Conservation (phyloP, 768 basidiomycete genomes). For the Cyclocybe cylindracea region DNA sequence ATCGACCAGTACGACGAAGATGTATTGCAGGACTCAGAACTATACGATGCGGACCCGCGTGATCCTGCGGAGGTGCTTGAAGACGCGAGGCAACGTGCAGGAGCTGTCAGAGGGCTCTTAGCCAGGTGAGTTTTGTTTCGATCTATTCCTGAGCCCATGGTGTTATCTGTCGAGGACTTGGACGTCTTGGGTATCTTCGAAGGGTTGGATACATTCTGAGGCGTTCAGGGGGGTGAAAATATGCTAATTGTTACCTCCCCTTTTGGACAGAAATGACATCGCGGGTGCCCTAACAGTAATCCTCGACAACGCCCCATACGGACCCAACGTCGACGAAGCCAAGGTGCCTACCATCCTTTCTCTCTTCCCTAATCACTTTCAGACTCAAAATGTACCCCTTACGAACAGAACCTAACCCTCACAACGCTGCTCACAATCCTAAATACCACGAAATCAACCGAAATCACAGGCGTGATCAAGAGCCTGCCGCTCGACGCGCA, state of each 20-base stretch:
- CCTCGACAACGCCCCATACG: conserved; percentile 86
- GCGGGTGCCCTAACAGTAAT: conserved; percentile 68
- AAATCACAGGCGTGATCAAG: conserved; percentile 78
- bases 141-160: too few species aligned
- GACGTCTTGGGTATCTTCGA: not conserved
- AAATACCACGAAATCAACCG: conserved; percentile 90
- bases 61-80: conserved; percentile 70
- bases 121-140: conserved; percentile 57
- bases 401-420: conserved; percentile 68
- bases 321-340: conserved; percentile 83
- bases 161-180: not conserved
- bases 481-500: conserved; percentile 71
- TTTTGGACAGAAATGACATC: conserved; percentile 67
- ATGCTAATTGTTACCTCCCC: too few species aligned
- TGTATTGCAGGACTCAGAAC: conserved; percentile 77
- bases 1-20: conserved; percentile 95
- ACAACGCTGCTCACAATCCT: conserved; percentile 84
- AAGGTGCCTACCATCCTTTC: conserved; percentile 56
- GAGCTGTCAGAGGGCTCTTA: conserved; percentile 69
- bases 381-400: not conserved
- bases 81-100: conserved; percentile 77
- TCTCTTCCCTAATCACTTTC: not conserved
- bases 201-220: not conserved
- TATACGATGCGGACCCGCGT: conserved; percentile 85
- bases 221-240: not conserved